These are phyloP conservation scores for Evernia prunastri DNA, from an alignment of 495 filamentous ascomycete genomes.

Conservation along the genomic window DNA sequence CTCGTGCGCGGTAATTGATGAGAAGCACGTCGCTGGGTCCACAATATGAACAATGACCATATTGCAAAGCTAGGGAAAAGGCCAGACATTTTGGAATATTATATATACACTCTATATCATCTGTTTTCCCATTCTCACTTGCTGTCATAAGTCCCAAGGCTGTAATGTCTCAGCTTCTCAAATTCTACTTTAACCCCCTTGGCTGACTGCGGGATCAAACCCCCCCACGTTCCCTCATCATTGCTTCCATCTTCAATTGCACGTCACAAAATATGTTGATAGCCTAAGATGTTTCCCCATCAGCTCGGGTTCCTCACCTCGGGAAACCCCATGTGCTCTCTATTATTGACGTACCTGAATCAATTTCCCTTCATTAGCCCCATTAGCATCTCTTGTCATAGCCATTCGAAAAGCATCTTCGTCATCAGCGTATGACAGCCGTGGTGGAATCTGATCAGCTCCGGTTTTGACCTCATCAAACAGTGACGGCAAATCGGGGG, in stretches of 20 bases:
- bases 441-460: not conserved
- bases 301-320: not conserved
- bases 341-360: not conserved
- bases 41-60: not conserved
- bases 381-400: not conserved
- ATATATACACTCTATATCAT: not conserved
- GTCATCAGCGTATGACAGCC: not conserved
- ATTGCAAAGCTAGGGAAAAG: no score
- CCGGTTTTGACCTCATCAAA: not conserved
- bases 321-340: not conserved
- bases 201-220: not conserved
- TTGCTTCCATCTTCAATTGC: conserved; percentile 7
- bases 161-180: not conserved
- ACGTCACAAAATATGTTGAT: conserved; percentile 5
- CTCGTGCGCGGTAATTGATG: not conserved
- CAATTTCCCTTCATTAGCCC: not conserved
- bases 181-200: no score
- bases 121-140: not conserved
- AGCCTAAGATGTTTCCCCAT: not conserved
- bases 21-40: not conserved
- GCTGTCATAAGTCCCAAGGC: no score
- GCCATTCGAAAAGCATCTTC: not conserved
- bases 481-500: not conserved
- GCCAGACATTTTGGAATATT: not conserved
- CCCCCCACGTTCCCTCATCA: not conserved